phyloP scores from a whole-genome alignment of 2,329 filamentous ascomycete species.

The Fusarium sp. region DNA sequence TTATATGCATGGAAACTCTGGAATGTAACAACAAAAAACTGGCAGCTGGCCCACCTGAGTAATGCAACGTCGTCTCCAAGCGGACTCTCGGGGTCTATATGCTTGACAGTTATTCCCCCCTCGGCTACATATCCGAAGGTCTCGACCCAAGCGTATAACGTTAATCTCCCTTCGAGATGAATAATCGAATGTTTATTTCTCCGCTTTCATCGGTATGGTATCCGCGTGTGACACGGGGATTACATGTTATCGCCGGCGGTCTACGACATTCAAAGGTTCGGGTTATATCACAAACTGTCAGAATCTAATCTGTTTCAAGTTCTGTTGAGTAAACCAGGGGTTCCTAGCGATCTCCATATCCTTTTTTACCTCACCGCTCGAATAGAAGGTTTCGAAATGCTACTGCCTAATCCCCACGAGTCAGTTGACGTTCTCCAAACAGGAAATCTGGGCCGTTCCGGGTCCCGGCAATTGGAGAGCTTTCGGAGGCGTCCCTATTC shows the following conservation, averaged over 20 bases:
- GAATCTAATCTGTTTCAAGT: constrained; percentile 3
- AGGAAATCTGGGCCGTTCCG: background rate
- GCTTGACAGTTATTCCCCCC: background rate
- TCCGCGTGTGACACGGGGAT: background rate
- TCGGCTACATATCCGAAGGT: background rate
- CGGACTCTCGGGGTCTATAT: background rate
- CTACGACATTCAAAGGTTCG: background rate
- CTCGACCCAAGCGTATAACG: background rate
- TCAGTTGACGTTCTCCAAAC: background rate
- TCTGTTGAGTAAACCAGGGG: background rate
- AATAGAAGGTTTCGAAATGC: background rate
- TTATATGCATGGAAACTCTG: background rate
- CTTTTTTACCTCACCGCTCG: background rate
- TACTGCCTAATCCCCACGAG: background rate
- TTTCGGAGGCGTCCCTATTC: background rate
- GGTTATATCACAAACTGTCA: background rate
- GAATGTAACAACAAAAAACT: background rate
- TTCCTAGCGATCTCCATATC: background rate
- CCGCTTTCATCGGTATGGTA: background rate
- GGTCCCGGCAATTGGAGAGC: background rate
- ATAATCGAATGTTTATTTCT: background rate
- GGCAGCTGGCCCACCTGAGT: background rate
- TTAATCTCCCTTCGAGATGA: background rate
- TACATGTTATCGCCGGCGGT: background rate
- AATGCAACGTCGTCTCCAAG: background rate